These are phyloP conservation scores for Dichomitus squalens DNA, from an alignment of 1,284 basidiomycete species.

Conservation along the genomic window DNA sequence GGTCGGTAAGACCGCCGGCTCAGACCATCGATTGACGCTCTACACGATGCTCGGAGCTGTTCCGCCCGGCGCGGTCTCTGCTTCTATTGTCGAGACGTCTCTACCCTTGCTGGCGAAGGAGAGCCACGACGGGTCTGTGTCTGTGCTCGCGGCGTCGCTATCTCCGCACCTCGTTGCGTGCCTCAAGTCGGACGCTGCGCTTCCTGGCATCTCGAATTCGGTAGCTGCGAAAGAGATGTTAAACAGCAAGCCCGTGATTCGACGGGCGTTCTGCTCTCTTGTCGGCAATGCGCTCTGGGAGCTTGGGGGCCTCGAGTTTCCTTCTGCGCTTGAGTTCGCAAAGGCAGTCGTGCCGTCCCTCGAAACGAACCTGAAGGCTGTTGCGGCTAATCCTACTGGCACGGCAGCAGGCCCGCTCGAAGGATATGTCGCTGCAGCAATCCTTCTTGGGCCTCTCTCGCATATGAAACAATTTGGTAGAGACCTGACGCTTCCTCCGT, in stretches of 20 bases:
- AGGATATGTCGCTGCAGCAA: slow-evolving; percentile 77
- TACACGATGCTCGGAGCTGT: slow-evolving; percentile 76
- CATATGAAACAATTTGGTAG: slow-evolving; percentile 55
- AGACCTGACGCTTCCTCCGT: slow-evolving; percentile 25
- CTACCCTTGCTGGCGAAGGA: slow-evolving; percentile 78
- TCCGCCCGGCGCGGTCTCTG: slow-evolving; percentile 52
- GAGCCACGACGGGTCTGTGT: slow-evolving; percentile 65
- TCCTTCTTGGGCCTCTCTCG: slow-evolving; percentile 65
- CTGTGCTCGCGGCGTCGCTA: slow-evolving; percentile 57
- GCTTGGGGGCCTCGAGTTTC: slow-evolving; percentile 36
- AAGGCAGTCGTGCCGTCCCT: slow-evolving; percentile 60
- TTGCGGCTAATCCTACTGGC: slow-evolving; percentile 58
- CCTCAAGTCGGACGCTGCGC: slow-evolving; percentile 43
- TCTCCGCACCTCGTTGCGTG: slow-evolving; percentile 59
- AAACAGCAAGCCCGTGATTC: slow-evolving; percentile 42
- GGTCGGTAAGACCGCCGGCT: slow-evolving; percentile 81
- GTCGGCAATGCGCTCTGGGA: slow-evolving; percentile 40
- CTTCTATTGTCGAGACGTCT: slow-evolving; percentile 54
- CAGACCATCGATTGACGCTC: slow-evolving; percentile 83
- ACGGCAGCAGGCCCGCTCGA: slow-evolving; percentile 72
- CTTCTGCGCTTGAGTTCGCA: slow-evolving; percentile 50
- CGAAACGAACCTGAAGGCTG: slow-evolving; percentile 71
- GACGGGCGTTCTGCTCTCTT: slow-evolving; percentile 39
- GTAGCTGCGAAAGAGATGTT: slow-evolving; percentile 73
- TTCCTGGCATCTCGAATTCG: slow-evolving; percentile 47